A percentile compares a stretch with the other conserved stretches of the same genome.
phyloP scores from a whole-genome alignment of 2,329 filamentous ascomycete species.

The Alternaria hordeiaustralica region DNA sequence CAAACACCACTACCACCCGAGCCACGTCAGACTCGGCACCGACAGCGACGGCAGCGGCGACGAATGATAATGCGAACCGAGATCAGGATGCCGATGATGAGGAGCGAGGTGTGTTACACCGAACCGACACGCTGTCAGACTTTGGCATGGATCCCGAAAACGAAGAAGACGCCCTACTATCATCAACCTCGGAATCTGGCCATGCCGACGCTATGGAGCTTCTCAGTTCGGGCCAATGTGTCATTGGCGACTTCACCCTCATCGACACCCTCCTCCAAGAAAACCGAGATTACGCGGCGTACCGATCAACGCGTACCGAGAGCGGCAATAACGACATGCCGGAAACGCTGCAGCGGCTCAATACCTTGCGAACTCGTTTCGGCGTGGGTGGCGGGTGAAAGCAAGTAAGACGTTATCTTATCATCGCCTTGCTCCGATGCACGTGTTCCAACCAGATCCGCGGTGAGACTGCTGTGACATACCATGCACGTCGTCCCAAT shows the following conservation, averaged over 20 bases:
- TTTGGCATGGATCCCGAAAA: constrained; percentile 52
- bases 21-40: constrained; percentile 16
- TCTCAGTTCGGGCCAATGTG: constrained; percentile 56
- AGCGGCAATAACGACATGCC: constrained; percentile 38
- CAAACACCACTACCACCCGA: constrained; percentile 2
- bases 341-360: constrained; percentile 41
- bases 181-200: constrained; percentile 31
- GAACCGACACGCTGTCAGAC: constrained; percentile 46
- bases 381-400: constrained; percentile 43
- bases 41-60: constrained; percentile 10
- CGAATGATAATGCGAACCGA: constrained; percentile 24
- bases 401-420: constrained; percentile 8
- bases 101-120: constrained; percentile 61
- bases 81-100: constrained; percentile 65
- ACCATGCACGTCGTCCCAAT: constrained; percentile 6
- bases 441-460: constrained; percentile 9
- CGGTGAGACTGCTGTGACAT: constrained; percentile 4
- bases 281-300: constrained; percentile 47
- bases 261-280: constrained; percentile 52
- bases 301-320: constrained; percentile 38
- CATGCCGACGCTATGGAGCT: constrained; percentile 50
- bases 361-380: constrained; percentile 42
- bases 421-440: constrained; percentile 6
- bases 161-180: constrained; percentile 38
- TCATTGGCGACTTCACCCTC: constrained; percentile 54